Conservation (phyloP, 192 early-diverging fungal species). For the Obelidium mucronatum region DNA sequence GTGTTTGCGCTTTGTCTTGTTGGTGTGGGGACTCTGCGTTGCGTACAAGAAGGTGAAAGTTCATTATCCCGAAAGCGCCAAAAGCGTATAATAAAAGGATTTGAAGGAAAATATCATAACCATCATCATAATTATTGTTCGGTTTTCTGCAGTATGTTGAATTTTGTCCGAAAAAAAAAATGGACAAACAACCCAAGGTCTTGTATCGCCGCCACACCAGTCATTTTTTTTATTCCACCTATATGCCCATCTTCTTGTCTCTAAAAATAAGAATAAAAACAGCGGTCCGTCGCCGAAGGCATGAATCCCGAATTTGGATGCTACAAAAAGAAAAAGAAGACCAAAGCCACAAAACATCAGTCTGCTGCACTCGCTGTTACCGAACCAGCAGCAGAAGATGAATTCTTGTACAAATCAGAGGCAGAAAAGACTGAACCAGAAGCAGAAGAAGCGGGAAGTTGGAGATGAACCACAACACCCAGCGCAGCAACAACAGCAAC, state of each 20-base stretch:
- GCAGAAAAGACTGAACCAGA: background rate
- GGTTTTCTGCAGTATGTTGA: too few species aligned
- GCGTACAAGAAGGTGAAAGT: slow-evolving; percentile 1
- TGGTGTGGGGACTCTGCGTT: background rate
- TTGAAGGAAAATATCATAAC: slow-evolving; percentile 23
- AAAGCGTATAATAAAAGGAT: slow-evolving; percentile 25
- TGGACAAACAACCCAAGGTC: too few species aligned
- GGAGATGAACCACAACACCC: background rate
- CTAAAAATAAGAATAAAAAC: slow-evolving; percentile 2
- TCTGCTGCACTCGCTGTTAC: slow-evolving; percentile 11
- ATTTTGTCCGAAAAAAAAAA: too few species aligned
- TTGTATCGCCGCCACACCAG: too few species aligned
- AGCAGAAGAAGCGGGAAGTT: background rate
- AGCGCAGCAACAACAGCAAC: slow-evolving; percentile 2
- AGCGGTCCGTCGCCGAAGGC: too few species aligned
- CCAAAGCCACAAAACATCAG: background rate
- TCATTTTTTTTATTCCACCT: too few species aligned
- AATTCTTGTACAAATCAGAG: slow-evolving; percentile 36
- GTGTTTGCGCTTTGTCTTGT: slow-evolving; percentile 5
- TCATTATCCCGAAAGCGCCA: background rate
- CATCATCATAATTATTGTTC: too few species aligned
- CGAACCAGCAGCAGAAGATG: background rate
- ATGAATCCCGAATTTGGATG: too few species aligned
- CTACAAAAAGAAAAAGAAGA: too few species aligned
- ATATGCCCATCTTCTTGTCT: too few species aligned